Base-by-base conservation (phyloP, 345 rosid genomes). In the Reutealis trisperma region DNA sequence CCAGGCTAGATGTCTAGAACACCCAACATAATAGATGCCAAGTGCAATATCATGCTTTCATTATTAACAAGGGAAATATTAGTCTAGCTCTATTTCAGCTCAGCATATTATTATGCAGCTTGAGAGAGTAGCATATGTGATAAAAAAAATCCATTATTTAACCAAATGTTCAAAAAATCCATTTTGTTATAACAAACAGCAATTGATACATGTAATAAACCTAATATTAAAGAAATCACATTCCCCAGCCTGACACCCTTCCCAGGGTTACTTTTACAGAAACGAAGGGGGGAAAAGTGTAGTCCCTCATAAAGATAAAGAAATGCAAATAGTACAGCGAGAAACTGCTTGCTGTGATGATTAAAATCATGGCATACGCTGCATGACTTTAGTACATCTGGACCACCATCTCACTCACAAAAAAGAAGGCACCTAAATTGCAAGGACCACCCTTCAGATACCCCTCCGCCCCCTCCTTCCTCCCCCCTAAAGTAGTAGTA, bases 361-460 rank as follows among this genome's bases (percentile, higher is more conserved):
- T 80, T 80, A 75, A 82, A 79, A 71, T 68, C 63, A 73, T 75
- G 63, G 51, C 63, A 69, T 27, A 57, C 74, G 65, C 68, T 62
- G 63, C 61, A 85, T 59, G 74, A 79, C 81, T 75, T 81, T 76
- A 80, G 67, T 76, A 71, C 51, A 70, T 34, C 63, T 72, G 89
- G 89, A 88, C 89, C 91, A 85, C 89, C 55, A 80, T 66, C 22
- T 61, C 62, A 83, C 57, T 68, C 79, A 77, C 73, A 45, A 78
- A 80, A 77, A 64, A 68, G 79, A 63, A 54, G 68, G 77, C 79
- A 80, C 41, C 71, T 74, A 57, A 80, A 59, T 66, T 42, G 68
- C 81, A 9, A 81, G 89, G 89, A 86, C 89, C 87, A 82, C 84
- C 52, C 67, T 51, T 71, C 67, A 47, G 72, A 58, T 47, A 59